phyloP scores from a whole-genome alignment of 2,329 filamentous ascomycete genomes.

The Verticillium nonalfalfae region DNA sequence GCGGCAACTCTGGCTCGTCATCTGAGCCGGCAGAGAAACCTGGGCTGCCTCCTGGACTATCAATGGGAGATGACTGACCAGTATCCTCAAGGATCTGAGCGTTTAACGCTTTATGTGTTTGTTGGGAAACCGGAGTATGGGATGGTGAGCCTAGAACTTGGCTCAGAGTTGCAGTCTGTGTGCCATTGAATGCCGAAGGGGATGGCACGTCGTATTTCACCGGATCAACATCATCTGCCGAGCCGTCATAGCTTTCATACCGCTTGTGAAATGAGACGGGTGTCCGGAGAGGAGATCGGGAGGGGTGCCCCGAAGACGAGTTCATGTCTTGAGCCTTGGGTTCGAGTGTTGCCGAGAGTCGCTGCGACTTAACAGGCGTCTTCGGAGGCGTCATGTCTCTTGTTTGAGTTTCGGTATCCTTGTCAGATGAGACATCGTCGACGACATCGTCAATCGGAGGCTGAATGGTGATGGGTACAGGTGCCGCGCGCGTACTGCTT shows the following conservation, averaged over 20 bases:
- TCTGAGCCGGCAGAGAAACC: conserved; percentile 7
- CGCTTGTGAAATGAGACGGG: neutral
- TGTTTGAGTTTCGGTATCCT: neutral
- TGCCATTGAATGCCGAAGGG: neutral
- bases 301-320: neutral
- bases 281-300: neutral
- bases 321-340: neutral
- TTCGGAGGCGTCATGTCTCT: neutral
- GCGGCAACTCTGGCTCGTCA: conserved; percentile 28
- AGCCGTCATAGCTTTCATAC: neutral
- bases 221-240: conserved; percentile 1
- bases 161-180: neutral
- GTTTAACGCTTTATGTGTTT: neutral
- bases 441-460: conserved; percentile 2
- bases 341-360: neutral
- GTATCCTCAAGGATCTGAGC: conserved; percentile 2
- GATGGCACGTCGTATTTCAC: conserved; percentile 1
- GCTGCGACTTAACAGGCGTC: neutral
- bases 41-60: neutral
- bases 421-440: neutral
- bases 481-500: neutral
- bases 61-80: neutral
- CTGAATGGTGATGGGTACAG: conserved; percentile 6
- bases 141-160: neutral
- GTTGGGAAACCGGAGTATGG: conserved; percentile 2